Percentiles rank a stretch among this genome's conserved stretches.
Conservation (phyloP, 306 rosid species). For the Lathyrus oleraceus region DNA sequence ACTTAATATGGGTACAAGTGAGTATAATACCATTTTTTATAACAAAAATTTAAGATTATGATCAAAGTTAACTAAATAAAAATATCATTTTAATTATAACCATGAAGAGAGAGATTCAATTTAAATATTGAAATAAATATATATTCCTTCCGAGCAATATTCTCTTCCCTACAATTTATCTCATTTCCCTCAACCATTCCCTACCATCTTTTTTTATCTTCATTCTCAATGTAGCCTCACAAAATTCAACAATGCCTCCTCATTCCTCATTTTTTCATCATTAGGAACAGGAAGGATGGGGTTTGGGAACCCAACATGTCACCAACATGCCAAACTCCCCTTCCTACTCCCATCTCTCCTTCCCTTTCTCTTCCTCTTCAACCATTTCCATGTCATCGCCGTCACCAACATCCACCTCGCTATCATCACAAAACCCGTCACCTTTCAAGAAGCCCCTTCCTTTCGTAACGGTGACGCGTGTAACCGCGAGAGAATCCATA, state of each 20-base stretch:
- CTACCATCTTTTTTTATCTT: not conserved
- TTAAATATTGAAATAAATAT: not conserved
- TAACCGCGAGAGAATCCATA: not conserved
- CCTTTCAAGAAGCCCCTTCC: constrained; percentile 16
- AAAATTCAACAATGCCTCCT: not conserved
- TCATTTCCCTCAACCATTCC: not conserved
- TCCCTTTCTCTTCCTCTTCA: constrained; percentile 2
- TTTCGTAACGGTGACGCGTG: constrained; percentile 4
- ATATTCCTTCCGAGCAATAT: not conserved
- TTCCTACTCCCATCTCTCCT: not conserved
- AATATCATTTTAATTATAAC: not conserved
- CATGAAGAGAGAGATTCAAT: not conserved
- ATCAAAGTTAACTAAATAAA: too few relatives aligned
- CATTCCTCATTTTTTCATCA: not conserved
- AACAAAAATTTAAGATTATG: too few relatives aligned
- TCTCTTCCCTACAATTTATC: constrained; percentile 8
- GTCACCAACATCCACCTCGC: not conserved
- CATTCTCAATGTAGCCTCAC: not conserved
- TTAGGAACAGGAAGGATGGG: constrained; percentile 13
- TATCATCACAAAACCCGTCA: not conserved
- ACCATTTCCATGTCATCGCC: not conserved
- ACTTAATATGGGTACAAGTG: too few relatives aligned
- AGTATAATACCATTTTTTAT: too few relatives aligned
- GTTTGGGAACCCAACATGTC: constrained; percentile 18
- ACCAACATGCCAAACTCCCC: not conserved